Conservation (phyloP, 257 asterid genomes). For the Primulina tabacum region DNA sequence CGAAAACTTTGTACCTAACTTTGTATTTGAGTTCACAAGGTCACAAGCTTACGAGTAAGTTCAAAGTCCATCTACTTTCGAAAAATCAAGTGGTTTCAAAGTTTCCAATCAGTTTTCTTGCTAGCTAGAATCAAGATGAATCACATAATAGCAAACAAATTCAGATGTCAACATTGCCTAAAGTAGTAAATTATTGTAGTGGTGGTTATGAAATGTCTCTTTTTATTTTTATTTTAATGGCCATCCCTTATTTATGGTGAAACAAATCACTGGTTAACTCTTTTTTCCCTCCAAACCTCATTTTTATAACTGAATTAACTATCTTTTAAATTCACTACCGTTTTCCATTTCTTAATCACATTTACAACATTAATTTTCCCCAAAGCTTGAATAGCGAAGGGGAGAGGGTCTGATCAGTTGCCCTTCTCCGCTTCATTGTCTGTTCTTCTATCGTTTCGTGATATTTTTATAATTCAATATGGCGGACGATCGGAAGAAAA, state of each 20-base stretch:
- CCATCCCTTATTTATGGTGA: neutral
- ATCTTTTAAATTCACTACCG: constrained; percentile 20
- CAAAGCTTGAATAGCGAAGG: constrained; percentile 10
- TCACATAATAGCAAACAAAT: too few relatives aligned
- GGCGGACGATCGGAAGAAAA: constrained; percentile 46
- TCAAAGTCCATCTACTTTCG: too few relatives aligned
- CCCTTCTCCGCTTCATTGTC: constrained; percentile 25
- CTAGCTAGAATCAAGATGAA: too few relatives aligned
- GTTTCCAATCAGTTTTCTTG: too few relatives aligned
- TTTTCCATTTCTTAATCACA: neutral
- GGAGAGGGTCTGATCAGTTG: constrained; percentile 28
- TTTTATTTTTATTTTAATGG: neutral
- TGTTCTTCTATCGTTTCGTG: neutral
- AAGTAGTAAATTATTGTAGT: neutral
- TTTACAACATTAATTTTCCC: neutral
- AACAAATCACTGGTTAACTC: constrained; percentile 20
- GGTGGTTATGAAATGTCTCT: constrained; percentile 19
- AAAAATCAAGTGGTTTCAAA: too few relatives aligned
- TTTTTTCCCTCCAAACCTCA: constrained; percentile 25
- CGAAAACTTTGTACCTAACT: too few relatives aligned
- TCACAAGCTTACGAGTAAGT: too few relatives aligned
- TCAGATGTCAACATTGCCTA: too few relatives aligned
- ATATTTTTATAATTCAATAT: constrained; percentile 27
- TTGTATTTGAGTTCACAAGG: too few relatives aligned
- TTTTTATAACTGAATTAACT: constrained; percentile 27